Base-by-base conservation (phyloP, 192 early-diverging fungal genomes). In the Phlyctochytrium arcticum region DNA sequence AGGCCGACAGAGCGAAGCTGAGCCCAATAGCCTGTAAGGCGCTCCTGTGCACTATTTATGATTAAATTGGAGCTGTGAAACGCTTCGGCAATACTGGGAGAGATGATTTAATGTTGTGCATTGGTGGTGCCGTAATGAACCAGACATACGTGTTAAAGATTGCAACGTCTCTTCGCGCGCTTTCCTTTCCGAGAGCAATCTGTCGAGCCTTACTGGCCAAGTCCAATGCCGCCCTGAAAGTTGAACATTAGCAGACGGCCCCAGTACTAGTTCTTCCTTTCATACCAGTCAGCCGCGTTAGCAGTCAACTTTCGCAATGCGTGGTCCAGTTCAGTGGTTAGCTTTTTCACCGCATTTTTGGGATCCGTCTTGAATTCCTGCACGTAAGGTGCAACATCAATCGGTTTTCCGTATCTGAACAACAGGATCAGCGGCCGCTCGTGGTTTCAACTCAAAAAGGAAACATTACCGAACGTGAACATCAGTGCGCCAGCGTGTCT, bases 251-350 rank as follows among this genome's bases (percentile, higher is more conserved):
- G 27, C 33, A 57, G 12, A 57, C 24, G 12, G 34, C 23, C 29
- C 55, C 17, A 57, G 24, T 57, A n/a, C n/a, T n/a, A n/a, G n/a
- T n/a, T n/a, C n/a, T n/a, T n/a, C 30, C 26, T 30, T 21, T n/a
- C 54, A 8, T 56, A 65, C 66, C 57, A 59, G 48, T 35, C 37
- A 26, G 66, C 56, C 15, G 66, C 66, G 44, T 68, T 50, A 23
- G 60, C 51, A 0, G 55, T 68, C 34, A 68, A 10, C 7, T n/a
- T 26, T n/a, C n/a, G 3, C 12, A 68, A 57, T 32, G 42, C 46
- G 31, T 10, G 26, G 24, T 57, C 42, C 5, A 59, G 5, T 17
- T 6, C 48, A 2, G 36, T n/a, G 8, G 66, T 68, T n/a, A 68
- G 36, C 27, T 36, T 37, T 47, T 68, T 68, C 4, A 68, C 66